Conservation (phyloP, 1,284 basidiomycete species). For the Cryptococcus sp. region DNA sequence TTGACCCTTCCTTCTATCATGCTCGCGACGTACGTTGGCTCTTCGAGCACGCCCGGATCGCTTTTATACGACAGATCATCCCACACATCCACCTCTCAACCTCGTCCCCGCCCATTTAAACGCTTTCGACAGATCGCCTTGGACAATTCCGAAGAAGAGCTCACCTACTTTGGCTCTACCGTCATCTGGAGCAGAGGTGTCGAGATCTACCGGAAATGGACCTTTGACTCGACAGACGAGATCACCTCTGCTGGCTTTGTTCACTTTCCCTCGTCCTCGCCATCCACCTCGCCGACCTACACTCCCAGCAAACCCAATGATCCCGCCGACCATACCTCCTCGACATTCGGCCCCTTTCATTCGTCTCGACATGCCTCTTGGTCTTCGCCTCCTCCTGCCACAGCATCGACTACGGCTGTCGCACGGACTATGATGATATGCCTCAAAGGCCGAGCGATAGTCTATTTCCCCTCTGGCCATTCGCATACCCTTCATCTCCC, state of each 20-base stretch:
- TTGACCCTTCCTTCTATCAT: too few relatives aligned
- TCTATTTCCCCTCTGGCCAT: conserved; percentile 66
- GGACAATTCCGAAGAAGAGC: conserved; percentile 47
- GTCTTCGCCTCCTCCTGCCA: conserved; percentile 18
- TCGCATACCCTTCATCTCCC: conserved; percentile 76
- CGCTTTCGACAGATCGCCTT: too few relatives aligned
- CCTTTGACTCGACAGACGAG: conserved; percentile 65
- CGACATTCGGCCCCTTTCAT: conserved; percentile 46
- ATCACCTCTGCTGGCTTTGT: conserved; percentile 73
- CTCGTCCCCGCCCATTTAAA: too few relatives aligned
- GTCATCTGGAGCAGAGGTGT: conserved; percentile 66
- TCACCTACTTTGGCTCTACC: conserved; percentile 65
- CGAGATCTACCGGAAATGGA: conserved; percentile 67
- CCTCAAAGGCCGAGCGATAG: conserved; percentile 64
- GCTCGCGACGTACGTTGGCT: too few relatives aligned
- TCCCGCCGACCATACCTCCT: not conserved
- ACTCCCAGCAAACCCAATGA: not conserved
- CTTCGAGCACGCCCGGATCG: too few relatives aligned
- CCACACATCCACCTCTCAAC: too few relatives aligned
- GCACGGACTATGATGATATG: conserved; percentile 67
- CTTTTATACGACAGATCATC: too few relatives aligned
- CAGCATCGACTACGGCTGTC: conserved; percentile 7
- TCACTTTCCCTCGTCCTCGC: conserved; percentile 49
- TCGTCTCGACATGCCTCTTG: conserved; percentile 25
- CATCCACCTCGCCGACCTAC: too few relatives aligned